These are phyloP conservation scores for Suillus placidus DNA, from an alignment of 768 basidiomycete genomes.

Conservation along the genomic window DNA sequence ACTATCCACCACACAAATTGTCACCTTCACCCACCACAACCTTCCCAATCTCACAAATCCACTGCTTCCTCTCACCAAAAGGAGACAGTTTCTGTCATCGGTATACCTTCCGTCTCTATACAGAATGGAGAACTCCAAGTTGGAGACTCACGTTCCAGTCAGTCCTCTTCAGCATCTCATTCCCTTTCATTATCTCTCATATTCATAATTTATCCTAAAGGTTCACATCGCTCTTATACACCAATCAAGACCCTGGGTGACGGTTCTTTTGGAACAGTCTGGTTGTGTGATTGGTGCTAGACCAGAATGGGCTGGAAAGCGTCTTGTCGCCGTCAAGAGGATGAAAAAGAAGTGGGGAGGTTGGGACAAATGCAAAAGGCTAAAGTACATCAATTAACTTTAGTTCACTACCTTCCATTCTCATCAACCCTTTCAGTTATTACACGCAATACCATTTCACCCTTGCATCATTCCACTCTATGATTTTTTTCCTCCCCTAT, in stretches of 20 bases:
- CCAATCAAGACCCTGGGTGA: slow-evolving; percentile 97
- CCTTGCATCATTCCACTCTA: slow-evolving; percentile 98
- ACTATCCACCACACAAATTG: slow-evolving; percentile 19
- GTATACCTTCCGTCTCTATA: slow-evolving; percentile 77
- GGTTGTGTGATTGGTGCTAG: slow-evolving; percentile 97
- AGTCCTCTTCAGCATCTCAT: slow-evolving; percentile 34
- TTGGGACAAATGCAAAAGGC: slow-evolving; percentile 94
- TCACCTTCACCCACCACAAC: slow-evolving; percentile 19
- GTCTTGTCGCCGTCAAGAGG: slow-evolving; percentile 94
- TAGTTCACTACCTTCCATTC: slow-evolving; percentile 18
- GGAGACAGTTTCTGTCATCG: slow-evolving; percentile 68
- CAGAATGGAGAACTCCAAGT: slow-evolving; percentile 70
- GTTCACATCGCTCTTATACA: slow-evolving; percentile 86
- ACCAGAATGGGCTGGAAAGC: slow-evolving; percentile 93
- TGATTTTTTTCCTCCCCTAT: slow-evolving; percentile 97
- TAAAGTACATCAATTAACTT: slow-evolving; percentile 61
- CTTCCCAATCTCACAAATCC: slow-evolving; percentile 19
- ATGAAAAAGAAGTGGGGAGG: slow-evolving; percentile 99
- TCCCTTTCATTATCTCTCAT: slow-evolving; percentile 9
- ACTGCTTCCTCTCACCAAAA: slow-evolving; percentile 38
- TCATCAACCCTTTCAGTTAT: slow-evolving; percentile 58
- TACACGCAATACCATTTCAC: slow-evolving; percentile 92
- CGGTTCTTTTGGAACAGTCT: slow-evolving; percentile 98
- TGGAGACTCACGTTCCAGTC: slow-evolving; percentile 72
- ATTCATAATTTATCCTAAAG: slow-evolving; percentile 43